phyloP scores from a whole-genome alignment of 305 asterid species.

The Solanum hybrid region DNA sequence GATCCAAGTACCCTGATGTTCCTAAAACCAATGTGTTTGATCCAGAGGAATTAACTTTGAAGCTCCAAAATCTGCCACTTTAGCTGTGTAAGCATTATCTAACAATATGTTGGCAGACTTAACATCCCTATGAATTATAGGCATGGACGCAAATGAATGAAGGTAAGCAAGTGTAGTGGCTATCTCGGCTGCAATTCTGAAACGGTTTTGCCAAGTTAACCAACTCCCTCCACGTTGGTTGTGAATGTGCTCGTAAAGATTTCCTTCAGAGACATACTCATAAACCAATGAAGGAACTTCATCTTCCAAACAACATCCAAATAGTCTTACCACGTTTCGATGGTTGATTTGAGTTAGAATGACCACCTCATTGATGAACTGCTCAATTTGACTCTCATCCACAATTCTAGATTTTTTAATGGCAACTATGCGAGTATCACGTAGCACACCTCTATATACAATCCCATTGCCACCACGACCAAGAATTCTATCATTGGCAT shows the following conservation, averaged over 20 bases:
- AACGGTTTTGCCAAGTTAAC: not conserved
- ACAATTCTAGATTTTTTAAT: conserved; percentile 42
- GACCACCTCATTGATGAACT: conserved; percentile 53
- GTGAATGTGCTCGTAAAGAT: conserved; percentile 43
- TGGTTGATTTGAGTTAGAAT: conserved; percentile 58
- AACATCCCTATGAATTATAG: conserved; percentile 41
- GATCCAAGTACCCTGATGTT: conserved; percentile 50
- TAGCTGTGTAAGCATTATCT: conserved; percentile 29
- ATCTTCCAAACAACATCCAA: conserved; percentile 49
- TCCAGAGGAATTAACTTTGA: conserved; percentile 41
- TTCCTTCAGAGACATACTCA: conserved; percentile 48
- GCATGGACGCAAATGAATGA: conserved; percentile 36
- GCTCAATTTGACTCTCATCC: conserved; percentile 48
- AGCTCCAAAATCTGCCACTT: conserved; percentile 49
- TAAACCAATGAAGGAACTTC: conserved; percentile 59
- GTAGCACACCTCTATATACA: conserved; percentile 27
- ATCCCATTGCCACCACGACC: conserved; percentile 38
- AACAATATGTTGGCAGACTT: conserved; percentile 39
- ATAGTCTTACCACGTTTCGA: conserved; percentile 42
- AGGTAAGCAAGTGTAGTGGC: conserved; percentile 27
- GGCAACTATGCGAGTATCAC: conserved; percentile 36
- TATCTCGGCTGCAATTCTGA: conserved; percentile 15
- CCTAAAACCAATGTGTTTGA: conserved; percentile 45
- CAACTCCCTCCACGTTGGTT: not conserved
- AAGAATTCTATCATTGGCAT: conserved; percentile 39